These are phyloP conservation scores for Boletus edulis DNA, from an alignment of 768 basidiomycete genomes.

Conservation along the genomic window DNA sequence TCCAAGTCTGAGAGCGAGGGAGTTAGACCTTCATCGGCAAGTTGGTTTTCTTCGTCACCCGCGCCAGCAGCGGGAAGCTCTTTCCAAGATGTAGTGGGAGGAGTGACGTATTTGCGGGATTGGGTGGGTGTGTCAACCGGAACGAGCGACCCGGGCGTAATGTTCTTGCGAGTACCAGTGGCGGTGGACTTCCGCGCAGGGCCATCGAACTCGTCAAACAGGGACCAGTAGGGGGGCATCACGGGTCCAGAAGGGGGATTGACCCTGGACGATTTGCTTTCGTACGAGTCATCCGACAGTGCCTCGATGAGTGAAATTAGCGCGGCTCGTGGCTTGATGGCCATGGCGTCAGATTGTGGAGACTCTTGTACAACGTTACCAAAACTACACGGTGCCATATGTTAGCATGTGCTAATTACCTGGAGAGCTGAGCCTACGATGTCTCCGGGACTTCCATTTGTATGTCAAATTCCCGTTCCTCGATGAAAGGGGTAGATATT, in stretches of 20 bases:
- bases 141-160: slow-evolving; percentile 62
- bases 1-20: slow-evolving; percentile 55
- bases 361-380: neutral
- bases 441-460: neutral
- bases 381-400: neutral
- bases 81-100: slow-evolving; percentile 77
- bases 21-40: slow-evolving; percentile 20
- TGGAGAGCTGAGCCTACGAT: neutral
- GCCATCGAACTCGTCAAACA: slow-evolving; percentile 27
- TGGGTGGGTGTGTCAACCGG: slow-evolving; percentile 80
- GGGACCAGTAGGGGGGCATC: slow-evolving; percentile 15
- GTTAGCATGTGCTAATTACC: neutral
- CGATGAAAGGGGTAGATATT: too few relatives aligned
- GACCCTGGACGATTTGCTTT: neutral
- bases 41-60: slow-evolving; percentile 46
- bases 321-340: neutral
- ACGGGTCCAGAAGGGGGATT: too few relatives aligned
- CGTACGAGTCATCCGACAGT: neutral
- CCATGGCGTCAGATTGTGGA: neutral
- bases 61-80: slow-evolving; percentile 58
- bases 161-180: slow-evolving; percentile 72
- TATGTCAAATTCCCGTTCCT: too few relatives aligned
- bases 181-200: slow-evolving; percentile 34
- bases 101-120: slow-evolving; percentile 64
- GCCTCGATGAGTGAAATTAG: too few relatives aligned